Base-by-base conservation (phyloP, 2,329 filamentous ascomycete genomes). In the Talaromyces amestolkiae region DNA sequence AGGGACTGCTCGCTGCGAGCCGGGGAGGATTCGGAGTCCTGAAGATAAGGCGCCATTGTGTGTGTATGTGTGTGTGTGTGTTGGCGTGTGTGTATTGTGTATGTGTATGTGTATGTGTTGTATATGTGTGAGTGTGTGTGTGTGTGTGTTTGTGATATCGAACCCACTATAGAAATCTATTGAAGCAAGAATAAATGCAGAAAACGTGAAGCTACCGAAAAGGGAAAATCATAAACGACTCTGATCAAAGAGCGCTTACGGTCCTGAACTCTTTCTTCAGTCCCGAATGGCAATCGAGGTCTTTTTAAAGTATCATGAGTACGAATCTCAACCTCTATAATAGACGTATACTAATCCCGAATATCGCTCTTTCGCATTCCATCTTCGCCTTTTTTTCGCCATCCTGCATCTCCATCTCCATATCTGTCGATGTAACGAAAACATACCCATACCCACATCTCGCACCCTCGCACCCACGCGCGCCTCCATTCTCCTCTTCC, bases 21-120 rank as follows among this genome's bases (percentile, higher is more conserved):
- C 1, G 31, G 51, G 3, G 31, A 54, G n/a, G 51, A 19, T 35
- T 37, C 51, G 17, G 51, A 22, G 31, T 37, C 51, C 27, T 35
- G 51, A 35, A 54, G 31, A 54, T 35, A 54, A 35, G 51, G 51
- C 31, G 51, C 51, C 51, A 54, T 54, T 54, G 17, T 54, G 17
- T 35, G 31, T 54, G 2, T 47, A 5, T 43, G 7, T 47, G 19
- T 47, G 19, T 22, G 10, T 33, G 49, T 15, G 27, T 53, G 3
- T 49, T 0, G n/a, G n/a, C n/a, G 6, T 47, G 19, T 47, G 19
- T 22, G 10, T 33, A 27, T 15, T 45, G 1, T 47, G 19, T 47
- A 11, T 47, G n/a, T 45, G 4, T 15, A 5, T 43, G 43, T 45
- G n/a, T 45, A 19, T 45, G 41, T 10, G 5, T 9, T 13, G 22